Evolutionary conservation across 139 green algal species (phyloP).

Genomic region (Closterium sp.): DNA sequence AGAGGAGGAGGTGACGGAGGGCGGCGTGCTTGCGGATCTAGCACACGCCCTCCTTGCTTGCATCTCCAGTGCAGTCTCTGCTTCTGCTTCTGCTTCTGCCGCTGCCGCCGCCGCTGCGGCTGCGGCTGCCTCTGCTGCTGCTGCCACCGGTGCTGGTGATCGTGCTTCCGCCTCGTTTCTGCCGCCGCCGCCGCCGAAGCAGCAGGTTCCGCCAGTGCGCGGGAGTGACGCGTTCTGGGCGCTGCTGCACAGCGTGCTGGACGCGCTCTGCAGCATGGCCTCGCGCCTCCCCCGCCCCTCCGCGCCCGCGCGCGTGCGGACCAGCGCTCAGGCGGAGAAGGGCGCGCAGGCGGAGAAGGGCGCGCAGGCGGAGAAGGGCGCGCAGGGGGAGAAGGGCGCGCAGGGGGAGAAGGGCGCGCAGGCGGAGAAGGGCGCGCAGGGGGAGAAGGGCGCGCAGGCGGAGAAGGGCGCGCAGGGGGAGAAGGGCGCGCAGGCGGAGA

Average conservation of each 20-base stretch:
- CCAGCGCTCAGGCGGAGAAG: background rate
- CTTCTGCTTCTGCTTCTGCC: background rate
- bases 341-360: background rate
- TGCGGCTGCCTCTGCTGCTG: no score
- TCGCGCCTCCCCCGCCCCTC: background rate
- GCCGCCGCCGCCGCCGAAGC: no score
- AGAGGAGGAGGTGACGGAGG: background rate
- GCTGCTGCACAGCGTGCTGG: background rate
- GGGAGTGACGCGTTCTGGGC: background rate
- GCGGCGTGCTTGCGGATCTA: background rate
- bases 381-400: background rate
- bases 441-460: no score
- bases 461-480: background rate
- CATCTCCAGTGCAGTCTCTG: background rate
- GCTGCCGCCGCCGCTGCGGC: background rate
- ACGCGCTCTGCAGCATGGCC: background rate
- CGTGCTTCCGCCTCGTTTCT: background rate
- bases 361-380: background rate
- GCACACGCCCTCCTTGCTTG: background rate
- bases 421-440: no score
- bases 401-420: no score
- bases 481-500: no score
- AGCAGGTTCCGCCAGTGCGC: background rate
- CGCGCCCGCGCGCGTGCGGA: background rate
- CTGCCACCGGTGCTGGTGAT: background rate